Evolutionary conservation across 1,139 yeast genomes (phyloP).

Genomic region (Taphrina flavorubra): DNA sequence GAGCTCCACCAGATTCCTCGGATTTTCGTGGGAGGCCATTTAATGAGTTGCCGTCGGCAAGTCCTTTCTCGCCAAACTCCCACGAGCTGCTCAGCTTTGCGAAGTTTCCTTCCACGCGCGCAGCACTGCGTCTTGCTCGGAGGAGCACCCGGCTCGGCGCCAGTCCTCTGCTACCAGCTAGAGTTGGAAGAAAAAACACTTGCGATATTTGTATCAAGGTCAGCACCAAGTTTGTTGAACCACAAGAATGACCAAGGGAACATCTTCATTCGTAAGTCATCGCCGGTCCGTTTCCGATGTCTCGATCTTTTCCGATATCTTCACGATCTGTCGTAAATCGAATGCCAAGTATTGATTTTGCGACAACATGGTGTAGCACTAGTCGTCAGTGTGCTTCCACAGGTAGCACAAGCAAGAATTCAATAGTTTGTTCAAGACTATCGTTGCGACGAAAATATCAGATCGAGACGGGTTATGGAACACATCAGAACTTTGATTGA

Average conservation of each 20-base stretch:
- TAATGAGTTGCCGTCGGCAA: slow-evolving; percentile 13
- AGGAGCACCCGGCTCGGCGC: slow-evolving; percentile 8
- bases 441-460: slow-evolving; percentile 2
- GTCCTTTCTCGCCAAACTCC: slow-evolving; percentile 6
- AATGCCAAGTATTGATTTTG: too few species aligned
- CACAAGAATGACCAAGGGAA: slow-evolving; percentile 43
- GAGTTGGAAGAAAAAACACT: slow-evolving; percentile 8
- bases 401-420: too few species aligned
- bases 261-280: slow-evolving; percentile 42
- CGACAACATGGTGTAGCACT: too few species aligned
- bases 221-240: slow-evolving; percentile 27
- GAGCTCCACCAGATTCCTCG: slow-evolving; percentile 14
- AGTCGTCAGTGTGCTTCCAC: too few species aligned
- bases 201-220: background rate
- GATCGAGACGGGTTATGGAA: background rate
- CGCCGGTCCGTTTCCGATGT: background rate
- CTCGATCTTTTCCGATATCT: slow-evolving; percentile 2
- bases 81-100: background rate
- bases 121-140: background rate
- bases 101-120: too few species aligned
- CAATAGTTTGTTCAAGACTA: background rate
- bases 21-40: slow-evolving; percentile 1
- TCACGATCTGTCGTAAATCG: background rate
- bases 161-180: slow-evolving; percentile 1
- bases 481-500: background rate